Evolutionary conservation across 257 asterid genomes (phyloP).

Genomic region (Salvia hispanica): DNA sequence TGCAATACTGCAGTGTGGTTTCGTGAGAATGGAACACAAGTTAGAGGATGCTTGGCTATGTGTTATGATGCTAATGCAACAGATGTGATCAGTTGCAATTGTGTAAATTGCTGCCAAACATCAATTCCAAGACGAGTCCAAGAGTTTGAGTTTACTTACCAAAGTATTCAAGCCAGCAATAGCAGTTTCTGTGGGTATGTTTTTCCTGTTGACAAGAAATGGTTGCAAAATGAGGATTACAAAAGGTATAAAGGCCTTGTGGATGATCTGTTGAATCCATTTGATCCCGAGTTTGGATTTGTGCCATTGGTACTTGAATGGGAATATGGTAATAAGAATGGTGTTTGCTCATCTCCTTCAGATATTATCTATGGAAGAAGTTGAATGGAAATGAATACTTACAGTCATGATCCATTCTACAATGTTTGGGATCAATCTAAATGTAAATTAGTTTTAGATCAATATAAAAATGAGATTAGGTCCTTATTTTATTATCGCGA

Average conservation of each 20-base stretch:
- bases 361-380: too few relatives aligned
- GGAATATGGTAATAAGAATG: conserved; percentile 12
- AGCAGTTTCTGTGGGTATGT: conserved; percentile 35
- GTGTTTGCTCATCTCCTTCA: too few relatives aligned
- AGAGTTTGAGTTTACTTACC: conserved; percentile 19
- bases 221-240: conserved; percentile 22
- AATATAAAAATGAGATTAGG: too few relatives aligned
- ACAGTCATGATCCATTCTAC: too few relatives aligned
- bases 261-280: conserved; percentile 13
- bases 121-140: conserved; percentile 20
- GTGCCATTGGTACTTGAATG: conserved; percentile 44
- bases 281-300: conserved; percentile 19
- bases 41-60: conserved; percentile 36
- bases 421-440: too few relatives aligned
- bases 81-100: conserved; percentile 5
- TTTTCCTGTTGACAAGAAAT: conserved; percentile 33
- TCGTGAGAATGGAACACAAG: background rate
- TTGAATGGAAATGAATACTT: too few relatives aligned
- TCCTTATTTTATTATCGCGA: too few relatives aligned
- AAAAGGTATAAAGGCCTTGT: background rate
- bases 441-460: too few relatives aligned
- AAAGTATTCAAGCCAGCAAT: background rate
- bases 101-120: conserved; percentile 43
- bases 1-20: conserved; percentile 30
- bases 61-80: conserved; percentile 25